Conservation (phyloP, 2,329 filamentous ascomycete species). For the Trichoderma pleuroti region DNA sequence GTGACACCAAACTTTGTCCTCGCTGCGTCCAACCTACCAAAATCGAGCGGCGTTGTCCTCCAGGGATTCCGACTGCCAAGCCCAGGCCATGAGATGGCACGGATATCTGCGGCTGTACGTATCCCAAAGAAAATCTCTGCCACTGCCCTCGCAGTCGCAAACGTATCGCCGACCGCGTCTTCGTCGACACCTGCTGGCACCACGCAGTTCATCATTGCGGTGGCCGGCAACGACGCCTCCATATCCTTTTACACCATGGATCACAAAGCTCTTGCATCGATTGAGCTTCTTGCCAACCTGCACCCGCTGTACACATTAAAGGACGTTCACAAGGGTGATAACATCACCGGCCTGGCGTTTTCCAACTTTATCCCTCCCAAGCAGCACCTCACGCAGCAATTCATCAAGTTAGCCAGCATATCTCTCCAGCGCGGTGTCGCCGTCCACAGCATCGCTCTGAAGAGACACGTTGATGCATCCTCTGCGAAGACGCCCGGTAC, state of each 20-base stretch:
- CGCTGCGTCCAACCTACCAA: slow-evolving; percentile 56
- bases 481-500: slow-evolving; percentile 37
- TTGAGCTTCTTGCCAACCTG: slow-evolving; percentile 52
- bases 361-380: slow-evolving; percentile 56
- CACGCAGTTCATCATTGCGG: slow-evolving; percentile 75
- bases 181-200: slow-evolving; percentile 53
- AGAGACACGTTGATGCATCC: slow-evolving; percentile 39
- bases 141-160: slow-evolving; percentile 72
- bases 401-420: slow-evolving; percentile 73
- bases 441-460: slow-evolving; percentile 74
- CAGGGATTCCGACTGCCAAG: slow-evolving; percentile 54
- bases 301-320: slow-evolving; percentile 52
- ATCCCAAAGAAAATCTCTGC: slow-evolving; percentile 69
- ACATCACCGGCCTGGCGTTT: slow-evolving; percentile 58
- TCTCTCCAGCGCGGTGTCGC: slow-evolving; percentile 76
- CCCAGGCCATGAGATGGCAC: slow-evolving; percentile 38
- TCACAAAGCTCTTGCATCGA: slow-evolving; percentile 48
- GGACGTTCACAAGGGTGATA: slow-evolving; percentile 49
- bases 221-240: slow-evolving; percentile 75
- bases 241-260: slow-evolving; percentile 76
- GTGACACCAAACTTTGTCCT: slow-evolving; percentile 56
- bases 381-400: slow-evolving; percentile 36
- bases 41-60: slow-evolving; percentile 54
- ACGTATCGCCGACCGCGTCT: slow-evolving; percentile 56
- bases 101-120: slow-evolving; percentile 50